Evolutionary conservation across 495 filamentous ascomycete species (phyloP).

Genomic region (Hyphodiscus hymeniophilus): DNA sequence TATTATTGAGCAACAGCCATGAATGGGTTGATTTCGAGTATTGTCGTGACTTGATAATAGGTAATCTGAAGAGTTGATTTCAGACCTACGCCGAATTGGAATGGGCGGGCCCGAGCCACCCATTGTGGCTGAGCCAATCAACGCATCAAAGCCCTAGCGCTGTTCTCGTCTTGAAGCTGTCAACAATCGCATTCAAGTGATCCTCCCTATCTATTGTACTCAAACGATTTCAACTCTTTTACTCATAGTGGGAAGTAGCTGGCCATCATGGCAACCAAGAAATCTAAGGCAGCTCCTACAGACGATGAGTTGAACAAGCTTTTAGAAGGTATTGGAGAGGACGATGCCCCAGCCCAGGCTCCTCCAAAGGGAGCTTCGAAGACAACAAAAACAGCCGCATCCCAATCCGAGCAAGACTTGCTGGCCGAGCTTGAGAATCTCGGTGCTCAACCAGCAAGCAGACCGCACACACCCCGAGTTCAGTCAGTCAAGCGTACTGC

Average conservation of each 20-base stretch:
- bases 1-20: neutral
- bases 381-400: conserved; percentile 35
- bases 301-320: conserved; percentile 78
- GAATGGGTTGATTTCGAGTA: neutral
- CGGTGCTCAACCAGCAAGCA: conserved; percentile 53
- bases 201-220: too few relatives aligned
- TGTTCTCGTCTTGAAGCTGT: too few relatives aligned
- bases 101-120: neutral
- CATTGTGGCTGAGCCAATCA: conserved; percentile 2
- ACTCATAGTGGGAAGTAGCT: neutral
- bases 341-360: conserved; percentile 44
- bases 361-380: conserved; percentile 35
- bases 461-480: conserved; percentile 76
- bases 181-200: too few relatives aligned
- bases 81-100: too few relatives aligned
- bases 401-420: conserved; percentile 46
- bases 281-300: conserved; percentile 44
- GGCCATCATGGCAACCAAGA: conserved; percentile 22
- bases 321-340: conserved; percentile 47
- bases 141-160: neutral
- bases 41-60: neutral
- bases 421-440: conserved; percentile 80
- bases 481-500: conserved; percentile 49
- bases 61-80: neutral
- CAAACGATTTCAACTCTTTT: too few relatives aligned